Evolutionary conservation across 2,329 filamentous ascomycete genomes (phyloP).

Genomic region (Sporothrix curviconia): DNA sequence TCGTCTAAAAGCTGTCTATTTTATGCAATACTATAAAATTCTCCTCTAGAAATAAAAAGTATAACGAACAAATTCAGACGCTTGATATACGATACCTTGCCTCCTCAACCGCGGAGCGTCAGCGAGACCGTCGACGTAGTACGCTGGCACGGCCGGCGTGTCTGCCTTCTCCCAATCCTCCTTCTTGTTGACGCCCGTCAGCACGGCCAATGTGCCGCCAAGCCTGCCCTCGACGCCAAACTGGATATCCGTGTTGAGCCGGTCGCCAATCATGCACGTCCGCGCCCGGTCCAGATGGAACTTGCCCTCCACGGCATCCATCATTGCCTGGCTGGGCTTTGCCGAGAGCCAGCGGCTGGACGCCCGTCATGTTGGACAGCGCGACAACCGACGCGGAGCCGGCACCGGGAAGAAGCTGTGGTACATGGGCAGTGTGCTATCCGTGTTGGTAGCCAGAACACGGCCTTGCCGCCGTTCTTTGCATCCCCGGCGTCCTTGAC

Average conservation of each 20-base stretch:
- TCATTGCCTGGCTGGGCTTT: conserved; percentile 98
- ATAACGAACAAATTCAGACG: too few species aligned
- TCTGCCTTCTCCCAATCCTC: conserved; percentile 70
- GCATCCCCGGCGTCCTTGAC: conserved; percentile 58
- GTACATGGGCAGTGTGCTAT: conserved; percentile 79
- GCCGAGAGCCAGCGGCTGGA: conserved; percentile 73
- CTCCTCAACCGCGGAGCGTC: conserved; percentile 60
- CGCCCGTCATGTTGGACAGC: conserved; percentile 62
- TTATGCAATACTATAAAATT: too few species aligned
- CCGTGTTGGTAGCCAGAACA: conserved; percentile 91
- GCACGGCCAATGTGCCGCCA: conserved; percentile 82
- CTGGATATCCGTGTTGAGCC: conserved; percentile 89
- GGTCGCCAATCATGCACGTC: conserved; percentile 94
- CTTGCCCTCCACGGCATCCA: conserved; percentile 96
- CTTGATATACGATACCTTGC: too few species aligned
- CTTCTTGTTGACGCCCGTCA: conserved; percentile 84
- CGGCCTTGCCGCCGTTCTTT: conserved; percentile 68
- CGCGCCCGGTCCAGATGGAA: conserved; percentile 77
- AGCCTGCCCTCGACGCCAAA: conserved; percentile 89
- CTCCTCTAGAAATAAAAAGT: not conserved
- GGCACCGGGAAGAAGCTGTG: conserved; percentile 81
- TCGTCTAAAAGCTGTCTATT: not conserved
- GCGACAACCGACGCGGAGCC: conserved; percentile 69
- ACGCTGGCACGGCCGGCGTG: conserved; percentile 65
- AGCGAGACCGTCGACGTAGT: conserved; percentile 77